Evolutionary conservation across 495 filamentous ascomycete genomes (phyloP).

Genomic region (Podospora sp.): DNA sequence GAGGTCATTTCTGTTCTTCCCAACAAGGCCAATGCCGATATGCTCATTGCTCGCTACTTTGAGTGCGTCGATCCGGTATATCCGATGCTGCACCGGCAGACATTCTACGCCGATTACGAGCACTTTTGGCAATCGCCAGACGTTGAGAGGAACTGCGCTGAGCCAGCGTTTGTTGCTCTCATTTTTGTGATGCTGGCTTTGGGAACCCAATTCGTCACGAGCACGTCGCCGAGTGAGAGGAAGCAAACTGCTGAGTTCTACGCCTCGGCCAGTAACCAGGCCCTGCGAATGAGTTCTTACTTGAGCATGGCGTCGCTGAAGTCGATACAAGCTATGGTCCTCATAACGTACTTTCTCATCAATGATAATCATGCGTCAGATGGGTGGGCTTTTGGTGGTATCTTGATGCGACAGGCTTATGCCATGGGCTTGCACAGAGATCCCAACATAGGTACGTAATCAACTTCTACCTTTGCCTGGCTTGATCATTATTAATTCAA

Average conservation of each 20-base stretch:
- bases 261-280: constrained; percentile 70
- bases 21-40: constrained; percentile 70
- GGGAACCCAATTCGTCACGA: constrained; percentile 70
- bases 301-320: constrained; percentile 65
- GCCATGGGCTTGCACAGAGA: constrained; percentile 76
- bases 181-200: constrained; percentile 71
- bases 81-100: constrained; percentile 67
- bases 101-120: constrained; percentile 71
- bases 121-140: constrained; percentile 63
- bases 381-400: constrained; percentile 74
- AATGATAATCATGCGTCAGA: constrained; percentile 78
- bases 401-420: constrained; percentile 70
- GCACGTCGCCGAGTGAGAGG: constrained; percentile 55
- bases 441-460: constrained; percentile 59
- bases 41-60: constrained; percentile 68
- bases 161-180: constrained; percentile 64
- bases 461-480: background rate
- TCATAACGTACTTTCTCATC: constrained; percentile 75
- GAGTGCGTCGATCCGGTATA: constrained; percentile 75
- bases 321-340: constrained; percentile 73
- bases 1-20: constrained; percentile 72
- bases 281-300: constrained; percentile 67
- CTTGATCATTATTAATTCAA: background rate
- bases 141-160: constrained; percentile 52
- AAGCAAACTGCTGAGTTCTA: constrained; percentile 77